Percentiles rank a stretch among this genome's conserved stretches.
phyloP scores from a whole-genome alignment of 2,329 filamentous ascomycete genomes.

The Paecilomyces variotii region DNA sequence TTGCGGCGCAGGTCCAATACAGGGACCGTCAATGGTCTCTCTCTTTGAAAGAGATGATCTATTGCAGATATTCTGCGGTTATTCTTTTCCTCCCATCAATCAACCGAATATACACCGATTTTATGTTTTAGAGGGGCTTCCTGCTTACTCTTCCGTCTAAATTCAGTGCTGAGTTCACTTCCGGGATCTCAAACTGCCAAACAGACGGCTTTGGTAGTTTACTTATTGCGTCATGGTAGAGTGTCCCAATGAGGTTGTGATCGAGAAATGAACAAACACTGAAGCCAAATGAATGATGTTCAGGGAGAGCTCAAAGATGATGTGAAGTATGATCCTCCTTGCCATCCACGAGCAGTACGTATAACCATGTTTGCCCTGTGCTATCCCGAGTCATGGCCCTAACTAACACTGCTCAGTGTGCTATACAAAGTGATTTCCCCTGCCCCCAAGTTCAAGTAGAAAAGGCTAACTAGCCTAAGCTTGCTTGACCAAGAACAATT shows the following conservation, averaged over 20 bases:
- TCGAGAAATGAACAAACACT: background rate
- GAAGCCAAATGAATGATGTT: background rate
- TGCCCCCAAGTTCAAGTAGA: background rate
- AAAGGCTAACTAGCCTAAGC: constrained; percentile 41
- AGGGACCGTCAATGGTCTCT: background rate
- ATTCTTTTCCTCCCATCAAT: background rate
- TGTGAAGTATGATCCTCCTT: constrained; percentile 66
- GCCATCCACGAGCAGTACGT: constrained; percentile 74
- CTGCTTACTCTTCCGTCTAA: background rate
- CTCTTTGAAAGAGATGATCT: background rate
- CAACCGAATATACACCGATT: background rate
- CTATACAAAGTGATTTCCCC: constrained; percentile 65
- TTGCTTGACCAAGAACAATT: constrained; percentile 76
- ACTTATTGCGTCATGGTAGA: constrained; percentile 21
- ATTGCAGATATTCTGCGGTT: background rate
- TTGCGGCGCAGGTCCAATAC: constrained; percentile 20
- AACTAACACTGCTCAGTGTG: constrained; percentile 52
- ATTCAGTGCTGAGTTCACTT: background rate
- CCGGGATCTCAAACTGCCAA: background rate
- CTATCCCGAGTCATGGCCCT: background rate
- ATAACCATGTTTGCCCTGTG: background rate
- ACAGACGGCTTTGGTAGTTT: background rate
- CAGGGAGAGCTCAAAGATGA: constrained; percentile 54
- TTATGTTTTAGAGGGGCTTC: background rate
- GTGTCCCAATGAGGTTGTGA: background rate